phyloP scores from a whole-genome alignment of 345 rosid genomes.

The Acer saccharum region DNA sequence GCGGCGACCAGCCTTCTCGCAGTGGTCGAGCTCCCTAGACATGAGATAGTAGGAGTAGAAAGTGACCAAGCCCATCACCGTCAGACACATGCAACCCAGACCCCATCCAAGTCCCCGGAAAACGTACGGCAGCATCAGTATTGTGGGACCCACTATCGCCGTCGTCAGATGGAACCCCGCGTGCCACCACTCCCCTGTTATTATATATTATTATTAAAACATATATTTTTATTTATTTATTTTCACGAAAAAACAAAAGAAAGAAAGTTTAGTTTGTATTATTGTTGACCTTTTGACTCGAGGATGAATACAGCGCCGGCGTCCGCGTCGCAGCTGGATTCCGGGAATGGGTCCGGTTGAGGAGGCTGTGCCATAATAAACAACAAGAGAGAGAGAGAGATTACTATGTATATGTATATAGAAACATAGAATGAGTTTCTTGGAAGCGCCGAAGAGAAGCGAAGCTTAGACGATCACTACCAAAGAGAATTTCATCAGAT shows the following conservation, averaged over 20 bases:
- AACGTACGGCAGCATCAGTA: constrained; percentile 83
- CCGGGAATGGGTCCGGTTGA: constrained; percentile 36
- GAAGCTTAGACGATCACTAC: not conserved
- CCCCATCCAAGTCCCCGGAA: constrained; percentile 92
- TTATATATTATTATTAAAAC: too few species aligned
- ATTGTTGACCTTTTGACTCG: constrained; percentile 72
- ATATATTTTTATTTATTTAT: too few species aligned
- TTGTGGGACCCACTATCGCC: constrained; percentile 97
- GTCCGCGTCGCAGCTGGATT: constrained; percentile 44
- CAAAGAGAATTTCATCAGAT: too few species aligned
- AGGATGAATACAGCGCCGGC: constrained; percentile 98
- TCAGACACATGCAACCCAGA: constrained; percentile 66
- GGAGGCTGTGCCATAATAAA: constrained; percentile 56
- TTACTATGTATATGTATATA: not conserved
- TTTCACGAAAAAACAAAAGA: too few species aligned
- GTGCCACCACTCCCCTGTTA: constrained; percentile 94
- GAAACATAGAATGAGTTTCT: not conserved
- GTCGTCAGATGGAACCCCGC: constrained; percentile 97
- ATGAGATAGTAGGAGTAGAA: constrained; percentile 86
- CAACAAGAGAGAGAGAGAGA: not conserved
- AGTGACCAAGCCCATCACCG: constrained; percentile 85
- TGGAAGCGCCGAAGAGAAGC: constrained; percentile 1
- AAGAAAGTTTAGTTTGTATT: not conserved
- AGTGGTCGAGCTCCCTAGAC: constrained; percentile 89
- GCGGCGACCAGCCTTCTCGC: constrained; percentile 92